These are phyloP conservation scores for Entomortierella parvispora DNA, from an alignment of 192 early-diverging fungal species.

Conservation along the genomic window DNA sequence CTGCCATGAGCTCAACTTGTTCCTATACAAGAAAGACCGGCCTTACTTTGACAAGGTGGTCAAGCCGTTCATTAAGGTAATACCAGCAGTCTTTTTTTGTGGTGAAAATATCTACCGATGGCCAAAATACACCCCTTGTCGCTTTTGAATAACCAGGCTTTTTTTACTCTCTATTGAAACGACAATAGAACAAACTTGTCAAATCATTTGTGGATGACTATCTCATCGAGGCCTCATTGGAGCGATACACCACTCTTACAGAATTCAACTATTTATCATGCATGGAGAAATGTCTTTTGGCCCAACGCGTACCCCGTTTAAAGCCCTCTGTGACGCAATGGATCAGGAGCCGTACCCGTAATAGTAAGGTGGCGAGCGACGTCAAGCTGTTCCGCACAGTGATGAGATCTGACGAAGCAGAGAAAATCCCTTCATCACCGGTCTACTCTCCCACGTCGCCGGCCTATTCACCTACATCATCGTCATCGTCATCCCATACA, in stretches of 20 bases:
- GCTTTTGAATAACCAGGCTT: background rate
- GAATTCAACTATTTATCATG: slow-evolving; percentile 39
- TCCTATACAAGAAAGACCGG: slow-evolving; percentile 58
- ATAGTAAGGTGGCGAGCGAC: slow-evolving; percentile 18
- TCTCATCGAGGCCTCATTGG: slow-evolving; percentile 49
- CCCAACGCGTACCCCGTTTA: slow-evolving; percentile 33
- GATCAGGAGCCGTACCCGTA: slow-evolving; percentile 27
- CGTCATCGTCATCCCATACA: slow-evolving; percentile 5
- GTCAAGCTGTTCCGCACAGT: slow-evolving; percentile 36
- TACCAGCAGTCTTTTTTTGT: background rate
- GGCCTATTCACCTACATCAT: slow-evolving; percentile 3
- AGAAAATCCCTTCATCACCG: slow-evolving; percentile 3
- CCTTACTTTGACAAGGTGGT: slow-evolving; percentile 52
- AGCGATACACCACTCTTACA: slow-evolving; percentile 33
- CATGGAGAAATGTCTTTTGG: slow-evolving; percentile 58
- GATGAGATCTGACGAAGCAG: slow-evolving; percentile 21
- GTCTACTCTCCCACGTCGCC: background rate
- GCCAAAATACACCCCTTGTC: background rate
- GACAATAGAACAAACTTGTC: slow-evolving; percentile 62
- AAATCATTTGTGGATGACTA: slow-evolving; percentile 59
- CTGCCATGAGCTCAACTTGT: slow-evolving; percentile 62
- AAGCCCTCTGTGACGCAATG: slow-evolving; percentile 31
- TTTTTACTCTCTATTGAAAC: background rate
- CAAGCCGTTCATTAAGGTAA: slow-evolving; percentile 56
- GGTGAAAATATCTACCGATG: background rate